Conservation (phyloP, 2,329 filamentous ascomycete species). For the Beauveria rudraprayagi region DNA sequence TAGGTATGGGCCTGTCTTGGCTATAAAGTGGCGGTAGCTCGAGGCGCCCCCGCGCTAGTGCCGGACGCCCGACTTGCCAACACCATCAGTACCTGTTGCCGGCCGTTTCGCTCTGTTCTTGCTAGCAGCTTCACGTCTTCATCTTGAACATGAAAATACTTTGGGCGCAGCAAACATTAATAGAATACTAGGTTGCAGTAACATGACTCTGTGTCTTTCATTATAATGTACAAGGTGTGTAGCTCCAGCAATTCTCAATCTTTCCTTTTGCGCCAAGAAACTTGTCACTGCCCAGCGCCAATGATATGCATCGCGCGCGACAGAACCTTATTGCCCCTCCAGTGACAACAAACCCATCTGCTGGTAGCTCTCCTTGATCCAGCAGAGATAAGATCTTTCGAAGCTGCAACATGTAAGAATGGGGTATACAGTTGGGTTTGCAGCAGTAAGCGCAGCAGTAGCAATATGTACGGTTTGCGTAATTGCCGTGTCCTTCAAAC, state of each 20-base stretch:
- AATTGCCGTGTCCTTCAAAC: constrained; percentile 14
- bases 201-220: not conserved
- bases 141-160: not conserved
- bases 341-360: not conserved
- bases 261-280: not conserved
- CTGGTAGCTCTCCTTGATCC: not conserved
- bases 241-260: constrained; percentile 2
- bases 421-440: not conserved
- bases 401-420: not conserved
- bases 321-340: not conserved
- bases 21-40: constrained; percentile 3
- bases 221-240: not conserved
- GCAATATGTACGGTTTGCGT: not conserved
- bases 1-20: constrained; percentile 4
- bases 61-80: not conserved
- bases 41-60: constrained; percentile 3
- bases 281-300: not conserved
- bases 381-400: not conserved
- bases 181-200: not conserved
- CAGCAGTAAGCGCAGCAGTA: not conserved
- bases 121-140: not conserved
- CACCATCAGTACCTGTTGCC: not conserved
- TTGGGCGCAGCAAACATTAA: not conserved
- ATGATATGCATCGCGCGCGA: not conserved
- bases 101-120: not conserved